These are phyloP conservation scores for Aurifilum marmelostoma DNA, from an alignment of 2,329 filamentous ascomycete genomes.

Conservation along the genomic window DNA sequence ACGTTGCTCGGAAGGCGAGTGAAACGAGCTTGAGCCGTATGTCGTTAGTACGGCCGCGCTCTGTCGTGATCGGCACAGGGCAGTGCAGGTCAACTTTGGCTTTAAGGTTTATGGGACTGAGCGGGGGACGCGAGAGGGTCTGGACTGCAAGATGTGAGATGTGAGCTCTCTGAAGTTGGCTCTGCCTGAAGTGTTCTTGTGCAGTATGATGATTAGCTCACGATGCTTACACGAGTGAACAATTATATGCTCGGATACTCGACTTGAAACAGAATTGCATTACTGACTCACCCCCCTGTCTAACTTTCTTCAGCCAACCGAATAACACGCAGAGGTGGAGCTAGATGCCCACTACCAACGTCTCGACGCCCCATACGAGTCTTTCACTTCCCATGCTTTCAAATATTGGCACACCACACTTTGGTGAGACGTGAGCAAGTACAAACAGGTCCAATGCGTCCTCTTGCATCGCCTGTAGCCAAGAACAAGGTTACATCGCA, in stretches of 20 bases:
- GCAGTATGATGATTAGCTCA: too few species aligned
- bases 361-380: not conserved
- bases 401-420: not conserved
- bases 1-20: not conserved
- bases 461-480: not conserved
- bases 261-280: not conserved
- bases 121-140: not conserved
- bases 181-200: not conserved
- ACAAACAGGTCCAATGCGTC: not conserved
- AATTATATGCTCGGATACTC: not conserved
- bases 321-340: not conserved
- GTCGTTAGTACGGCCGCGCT: conserved; percentile 3
- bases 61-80: not conserved
- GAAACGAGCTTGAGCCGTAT: conserved; percentile 12
- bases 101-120: not conserved
- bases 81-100: not conserved
- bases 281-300: not conserved
- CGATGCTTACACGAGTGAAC: not conserved
- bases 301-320: not conserved
- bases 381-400: too few species aligned
- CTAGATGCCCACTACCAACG: not conserved
- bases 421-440: not conserved
- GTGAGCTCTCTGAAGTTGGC: not conserved
- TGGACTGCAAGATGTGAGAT: not conserved
- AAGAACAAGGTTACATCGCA: not conserved